A percentile compares a stretch with the other conserved stretches of the same genome.
Conservation (phyloP, 352 stramenopile genomes). For the Globisporangium acanthophoron region DNA sequence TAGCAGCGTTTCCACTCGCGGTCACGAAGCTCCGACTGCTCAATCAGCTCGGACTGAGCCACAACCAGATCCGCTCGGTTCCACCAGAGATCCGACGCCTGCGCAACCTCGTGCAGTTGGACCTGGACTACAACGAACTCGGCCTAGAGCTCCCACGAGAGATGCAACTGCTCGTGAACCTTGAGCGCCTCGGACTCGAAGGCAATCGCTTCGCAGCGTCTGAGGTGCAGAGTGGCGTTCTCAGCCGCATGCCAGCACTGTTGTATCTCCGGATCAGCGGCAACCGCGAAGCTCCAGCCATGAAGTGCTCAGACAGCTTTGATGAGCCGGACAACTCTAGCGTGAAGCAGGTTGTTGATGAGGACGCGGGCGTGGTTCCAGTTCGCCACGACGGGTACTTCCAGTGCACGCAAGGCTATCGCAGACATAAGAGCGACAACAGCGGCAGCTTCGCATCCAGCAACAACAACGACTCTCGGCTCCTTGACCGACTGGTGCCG, state of each 20-base stretch:
- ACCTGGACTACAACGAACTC: conserved; percentile 63
- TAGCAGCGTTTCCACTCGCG: conserved; percentile 37
- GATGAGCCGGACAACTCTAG: neutral
- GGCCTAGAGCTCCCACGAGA: conserved; percentile 28
- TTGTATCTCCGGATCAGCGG: conserved; percentile 43
- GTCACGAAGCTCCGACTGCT: conserved; percentile 52
- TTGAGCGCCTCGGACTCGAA: conserved; percentile 61
- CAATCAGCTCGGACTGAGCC: conserved; percentile 49
- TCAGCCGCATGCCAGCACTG: conserved; percentile 29
- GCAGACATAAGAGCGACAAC: neutral
- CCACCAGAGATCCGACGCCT: conserved; percentile 47
- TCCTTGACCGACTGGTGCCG: conserved; percentile 11
- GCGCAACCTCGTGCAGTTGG: conserved; percentile 51
- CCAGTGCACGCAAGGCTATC: conserved; percentile 25
- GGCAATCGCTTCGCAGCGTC: conserved; percentile 33
- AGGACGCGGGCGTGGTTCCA: conserved; percentile 7
- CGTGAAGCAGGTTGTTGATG: neutral
- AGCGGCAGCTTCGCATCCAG: neutral
- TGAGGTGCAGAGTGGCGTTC: conserved; percentile 11
- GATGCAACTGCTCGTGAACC: conserved; percentile 29
- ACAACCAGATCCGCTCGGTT: conserved; percentile 40
- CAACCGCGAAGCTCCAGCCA: conserved; percentile 19
- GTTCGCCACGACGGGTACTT: conserved; percentile 48
- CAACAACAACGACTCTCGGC: neutral
- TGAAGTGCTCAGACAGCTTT: neutral